A percentile compares a stretch with the other conserved stretches of the same genome.
These are phyloP conservation scores for Botrytis fragariae DNA, from an alignment of 2,329 filamentous ascomycete genomes.

Conservation along the genomic window DNA sequence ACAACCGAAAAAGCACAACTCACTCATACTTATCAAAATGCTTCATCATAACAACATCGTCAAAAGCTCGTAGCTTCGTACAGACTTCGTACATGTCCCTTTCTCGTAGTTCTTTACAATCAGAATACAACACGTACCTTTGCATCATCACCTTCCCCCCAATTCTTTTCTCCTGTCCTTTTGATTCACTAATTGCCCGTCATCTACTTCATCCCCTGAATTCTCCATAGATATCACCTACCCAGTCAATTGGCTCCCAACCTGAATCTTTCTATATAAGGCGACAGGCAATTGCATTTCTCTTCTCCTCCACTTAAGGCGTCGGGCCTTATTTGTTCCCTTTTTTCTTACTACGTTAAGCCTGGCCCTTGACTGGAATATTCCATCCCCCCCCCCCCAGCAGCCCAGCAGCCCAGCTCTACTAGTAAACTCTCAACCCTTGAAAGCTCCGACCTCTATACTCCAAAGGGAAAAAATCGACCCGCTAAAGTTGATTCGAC, in stretches of 20 bases:
- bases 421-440: conserved; percentile 13
- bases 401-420: background rate
- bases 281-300: background rate
- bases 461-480: conserved; percentile 13
- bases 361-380: conserved; percentile 3
- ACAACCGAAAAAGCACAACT: conserved; percentile 2
- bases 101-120: background rate
- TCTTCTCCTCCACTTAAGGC: conserved; percentile 1
- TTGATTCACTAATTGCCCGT: background rate
- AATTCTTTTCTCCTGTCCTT: background rate
- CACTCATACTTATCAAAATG: background rate
- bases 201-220: background rate
- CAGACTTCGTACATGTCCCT: background rate
- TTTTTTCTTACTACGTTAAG: background rate
- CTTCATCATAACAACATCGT: background rate
- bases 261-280: background rate
- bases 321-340: background rate
- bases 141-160: background rate
- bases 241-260: background rate
- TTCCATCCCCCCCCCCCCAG: background rate
- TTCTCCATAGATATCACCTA: background rate
- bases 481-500: conserved; percentile 17
- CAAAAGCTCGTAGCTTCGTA: too few species aligned
- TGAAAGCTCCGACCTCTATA: conserved; percentile 15
- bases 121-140: background rate